Evolutionary conservation across 202 grass and related monocot genomes (phyloP), one percentile per base, ranked within the genome.

Genomic region (Zizania palustris): DNA sequence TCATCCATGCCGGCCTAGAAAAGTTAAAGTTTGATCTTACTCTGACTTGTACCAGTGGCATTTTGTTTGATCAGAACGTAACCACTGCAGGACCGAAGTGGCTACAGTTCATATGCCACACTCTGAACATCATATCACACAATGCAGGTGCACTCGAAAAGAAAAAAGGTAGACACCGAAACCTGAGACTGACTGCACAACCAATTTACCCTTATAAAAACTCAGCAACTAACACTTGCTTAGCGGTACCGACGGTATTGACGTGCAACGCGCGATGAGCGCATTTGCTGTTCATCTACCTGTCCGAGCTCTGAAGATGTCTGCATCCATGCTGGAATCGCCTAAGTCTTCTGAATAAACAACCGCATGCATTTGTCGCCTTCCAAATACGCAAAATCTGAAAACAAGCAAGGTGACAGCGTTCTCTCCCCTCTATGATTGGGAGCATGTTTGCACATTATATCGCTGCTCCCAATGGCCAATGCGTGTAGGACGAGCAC

Each of bases 121-220:
- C 65, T 54, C 50, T 55, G 51, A 55, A 55, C 51, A 55, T 20
- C 51, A 55, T 18, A 55, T 55, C 7, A 55, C 51, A 55, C 51
- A 55, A 51, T 15, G 35, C 14, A 50, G 45, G 45, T 34, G 44
- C 21, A 34, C 44, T 50, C 1, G 28, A 28, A 28, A 28, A 50
- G 14, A 50, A 9, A 19, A 65, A 40, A 70, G 15, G 45, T 7
- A 36, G 67, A 0, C 45, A 70, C 44, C 10, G 45, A 16, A 60
- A 37, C 34, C 45, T 69, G 45, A 51, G 16, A 35, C 45, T n/a
- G 65, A 68, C 20, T 3, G 20, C 65, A 34, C 65, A 68, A 15
- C 28, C 28, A 28, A 28, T 28, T 28, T 28, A 28, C 28, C 28
- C 28, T 28, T 28, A 28, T 28, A 28, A 28, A 28, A 28, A 28